A percentile compares a stretch with the other conserved stretches of the same genome.
Evolutionary conservation across 2,329 filamentous ascomycete genomes (phyloP).

Genomic region (Fonsecaea multimorphosa): DNA sequence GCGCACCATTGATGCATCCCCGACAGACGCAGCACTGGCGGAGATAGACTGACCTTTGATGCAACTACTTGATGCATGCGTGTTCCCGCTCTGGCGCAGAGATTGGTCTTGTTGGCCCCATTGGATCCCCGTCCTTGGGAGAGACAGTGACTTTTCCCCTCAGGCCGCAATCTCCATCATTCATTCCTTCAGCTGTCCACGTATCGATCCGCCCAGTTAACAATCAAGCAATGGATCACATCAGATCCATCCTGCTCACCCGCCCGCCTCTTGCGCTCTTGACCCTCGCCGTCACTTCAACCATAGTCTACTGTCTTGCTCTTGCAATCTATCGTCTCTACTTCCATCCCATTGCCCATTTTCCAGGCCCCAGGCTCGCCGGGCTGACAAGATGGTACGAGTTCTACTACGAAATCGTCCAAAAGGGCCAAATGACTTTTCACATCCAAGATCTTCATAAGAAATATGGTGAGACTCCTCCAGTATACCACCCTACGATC

Average conservation of each 20-base stretch:
- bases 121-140: not conserved
- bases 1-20: not conserved
- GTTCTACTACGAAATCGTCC: conserved; percentile 45
- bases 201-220: not conserved
- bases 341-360: conserved; percentile 31
- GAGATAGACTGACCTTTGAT: not conserved
- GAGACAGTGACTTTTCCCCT: not conserved
- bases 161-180: not conserved
- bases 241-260: not conserved
- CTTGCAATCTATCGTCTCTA: conserved; percentile 8
- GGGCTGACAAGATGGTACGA: conserved; percentile 42
- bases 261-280: not conserved
- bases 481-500: not conserved
- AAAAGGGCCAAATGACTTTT: conserved; percentile 44
- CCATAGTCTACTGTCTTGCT: not conserved
- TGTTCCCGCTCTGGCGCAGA: not conserved
- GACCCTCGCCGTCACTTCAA: not conserved
- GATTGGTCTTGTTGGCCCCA: not conserved
- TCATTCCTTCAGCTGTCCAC: not conserved
- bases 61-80: not conserved
- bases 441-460: conserved; percentile 45
- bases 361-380: conserved; percentile 43
- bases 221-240: not conserved
- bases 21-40: not conserved
- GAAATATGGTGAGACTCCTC: conserved; percentile 40